A percentile compares a stretch with the other conserved stretches of the same genome.
Conservation (phyloP, 139 green algal genomes). For the Micractinium conductrix region DNA sequence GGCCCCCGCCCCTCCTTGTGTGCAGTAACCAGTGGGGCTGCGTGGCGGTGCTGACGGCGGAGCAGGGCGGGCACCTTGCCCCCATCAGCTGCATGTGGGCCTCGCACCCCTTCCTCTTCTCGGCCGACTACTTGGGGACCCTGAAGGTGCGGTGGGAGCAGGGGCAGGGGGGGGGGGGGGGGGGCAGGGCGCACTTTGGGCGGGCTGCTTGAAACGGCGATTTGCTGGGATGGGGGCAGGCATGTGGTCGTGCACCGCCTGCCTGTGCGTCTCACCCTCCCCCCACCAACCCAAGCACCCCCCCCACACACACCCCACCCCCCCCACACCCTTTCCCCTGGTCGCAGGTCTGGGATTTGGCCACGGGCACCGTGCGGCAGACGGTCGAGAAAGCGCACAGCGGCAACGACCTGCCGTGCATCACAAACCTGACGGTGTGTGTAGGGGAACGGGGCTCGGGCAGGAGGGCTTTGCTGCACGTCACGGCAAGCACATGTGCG, state of each 20-base stretch:
- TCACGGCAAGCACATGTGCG: too few relatives aligned
- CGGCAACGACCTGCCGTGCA: slow-evolving; percentile 37
- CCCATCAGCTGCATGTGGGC: slow-evolving; percentile 58
- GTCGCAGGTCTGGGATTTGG: slow-evolving; percentile 79
- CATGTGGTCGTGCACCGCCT: neutral
- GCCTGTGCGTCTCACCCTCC: neutral
- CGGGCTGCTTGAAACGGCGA: neutral
- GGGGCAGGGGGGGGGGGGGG: neutral
- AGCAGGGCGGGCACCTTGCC: slow-evolving; percentile 63
- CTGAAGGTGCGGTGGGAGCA: slow-evolving; percentile 60
- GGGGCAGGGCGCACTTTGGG: too few relatives aligned
- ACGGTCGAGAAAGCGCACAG: slow-evolving; percentile 58
- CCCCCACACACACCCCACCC: neutral
- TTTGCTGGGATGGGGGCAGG: neutral
- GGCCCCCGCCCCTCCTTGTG: too few relatives aligned
- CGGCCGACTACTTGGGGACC: slow-evolving; percentile 68
- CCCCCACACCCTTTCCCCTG: neutral
- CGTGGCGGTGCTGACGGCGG: slow-evolving; percentile 32
- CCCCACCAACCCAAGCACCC: neutral
- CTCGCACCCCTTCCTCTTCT: slow-evolving; percentile 67
- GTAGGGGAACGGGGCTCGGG: too few relatives aligned
- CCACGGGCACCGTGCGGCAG: slow-evolving; percentile 58
- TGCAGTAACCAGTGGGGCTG: slow-evolving; percentile 17
- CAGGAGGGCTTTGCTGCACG: too few relatives aligned
- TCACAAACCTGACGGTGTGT: slow-evolving; percentile 70